Conservation (phyloP, 768 basidiomycete genomes). For the Rubroboletus pulcherrimus region DNA sequence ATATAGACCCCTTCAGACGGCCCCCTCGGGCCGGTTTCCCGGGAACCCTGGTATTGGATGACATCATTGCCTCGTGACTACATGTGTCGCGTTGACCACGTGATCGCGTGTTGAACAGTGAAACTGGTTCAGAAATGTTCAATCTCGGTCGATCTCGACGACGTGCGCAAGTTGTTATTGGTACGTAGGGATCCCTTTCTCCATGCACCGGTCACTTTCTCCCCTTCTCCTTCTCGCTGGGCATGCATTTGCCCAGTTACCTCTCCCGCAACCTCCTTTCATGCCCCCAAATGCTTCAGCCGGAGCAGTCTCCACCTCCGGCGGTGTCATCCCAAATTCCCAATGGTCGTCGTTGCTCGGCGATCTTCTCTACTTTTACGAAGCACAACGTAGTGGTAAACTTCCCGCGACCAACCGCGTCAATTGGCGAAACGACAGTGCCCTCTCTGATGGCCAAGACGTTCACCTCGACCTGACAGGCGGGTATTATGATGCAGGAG, state of each 20-base stretch:
- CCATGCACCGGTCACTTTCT: constrained; percentile 22
- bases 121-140: not conserved
- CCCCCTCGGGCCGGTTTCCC: not conserved
- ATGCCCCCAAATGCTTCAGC: constrained; percentile 56
- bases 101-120: constrained; percentile 18
- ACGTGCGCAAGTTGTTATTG: not conserved
- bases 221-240: constrained; percentile 18
- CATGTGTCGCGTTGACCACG: constrained; percentile 9
- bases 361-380: constrained; percentile 83
- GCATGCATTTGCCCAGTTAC: constrained; percentile 48
- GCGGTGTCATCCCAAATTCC: constrained; percentile 49
- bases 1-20: not conserved
- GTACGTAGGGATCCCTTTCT: not conserved
- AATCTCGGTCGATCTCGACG: not conserved
- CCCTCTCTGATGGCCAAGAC: constrained; percentile 71
- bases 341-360: constrained; percentile 86
- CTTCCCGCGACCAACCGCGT: constrained; percentile 70
- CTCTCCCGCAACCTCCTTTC: constrained; percentile 62
- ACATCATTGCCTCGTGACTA: constrained; percentile 18
- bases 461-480: constrained; percentile 73
- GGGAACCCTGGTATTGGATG: not conserved
- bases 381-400: constrained; percentile 82
- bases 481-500: constrained; percentile 93
- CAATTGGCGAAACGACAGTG: constrained; percentile 83
- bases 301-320: constrained; percentile 48